Evolutionary conservation across 1,139 yeast genomes (phyloP).

Genomic region (Yamadazyma taylorii): DNA sequence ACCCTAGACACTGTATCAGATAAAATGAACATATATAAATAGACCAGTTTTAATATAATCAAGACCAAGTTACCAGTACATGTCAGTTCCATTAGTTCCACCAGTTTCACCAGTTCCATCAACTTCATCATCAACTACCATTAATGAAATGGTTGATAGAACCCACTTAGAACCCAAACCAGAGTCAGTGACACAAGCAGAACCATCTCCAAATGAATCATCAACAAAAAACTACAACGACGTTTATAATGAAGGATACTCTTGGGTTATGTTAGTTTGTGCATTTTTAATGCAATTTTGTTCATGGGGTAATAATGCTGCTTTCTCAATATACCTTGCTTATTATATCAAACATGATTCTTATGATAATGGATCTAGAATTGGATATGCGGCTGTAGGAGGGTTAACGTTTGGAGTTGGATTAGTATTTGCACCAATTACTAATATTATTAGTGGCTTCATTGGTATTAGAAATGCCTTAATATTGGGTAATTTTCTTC

Average conservation of each 20-base stretch:
- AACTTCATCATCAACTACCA: no score
- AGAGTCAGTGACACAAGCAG: no score
- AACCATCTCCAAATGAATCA: no score
- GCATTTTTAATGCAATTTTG: constrained; percentile 33
- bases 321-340: constrained; percentile 43
- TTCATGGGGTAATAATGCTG: constrained; percentile 48
- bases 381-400: constrained; percentile 25
- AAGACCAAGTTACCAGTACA: no score
- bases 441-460: constrained; percentile 28
- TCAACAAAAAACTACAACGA: background rate
- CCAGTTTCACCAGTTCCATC: no score
- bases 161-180: no score
- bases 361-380: constrained; percentile 18
- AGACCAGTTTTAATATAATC: no score
- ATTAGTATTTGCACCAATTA: constrained; percentile 22
- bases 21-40: no score
- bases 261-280: constrained; percentile 38
- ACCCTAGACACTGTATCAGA: no score
- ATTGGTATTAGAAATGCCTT: constrained; percentile 33
- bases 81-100: no score
- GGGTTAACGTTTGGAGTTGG: constrained; percentile 23
- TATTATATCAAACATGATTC: constrained; percentile 31
- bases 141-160: no score
- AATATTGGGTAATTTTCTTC: constrained; percentile 35
- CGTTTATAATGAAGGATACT: constrained; percentile 39